Base-by-base conservation (phyloP, 148 eudicot genomes). In the Bassia scoparia region DNA sequence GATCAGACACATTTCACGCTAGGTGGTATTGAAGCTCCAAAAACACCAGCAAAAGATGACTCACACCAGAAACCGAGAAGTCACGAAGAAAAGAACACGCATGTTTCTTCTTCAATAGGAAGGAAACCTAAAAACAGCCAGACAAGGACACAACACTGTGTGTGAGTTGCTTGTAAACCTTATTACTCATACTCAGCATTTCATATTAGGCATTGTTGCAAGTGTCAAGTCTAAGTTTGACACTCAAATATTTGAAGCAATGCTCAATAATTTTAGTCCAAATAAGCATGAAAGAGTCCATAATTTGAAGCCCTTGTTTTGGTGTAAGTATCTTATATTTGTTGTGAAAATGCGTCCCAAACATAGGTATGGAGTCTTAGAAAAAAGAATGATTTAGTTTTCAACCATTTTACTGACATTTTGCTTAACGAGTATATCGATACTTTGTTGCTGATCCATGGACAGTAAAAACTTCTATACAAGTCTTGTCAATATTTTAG, bases 121-220 rank as follows among this genome's bases (percentile, higher is more conserved):
- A 72, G 54, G 33, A 50, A 5, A 63, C 52, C 63, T 4, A n/a
- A 18, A 2, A 53, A 11, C 26, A 73, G 26, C 37, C 44, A 7
- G 24, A 59, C 70, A 23, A 74, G 74, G 74, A 79, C 81, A 29
- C 64, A 68, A 20, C 77, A 79, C 61, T 52, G 7, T 16, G 54
- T 79, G 81, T 79, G 58, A 79, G 81, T 68, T 73, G 27, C n/a
- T 13, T 34, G 46, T 26, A 55, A n/a, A 27, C 4, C 46, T 3
- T 52, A 52, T 52, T 7, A 4, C 8, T 17, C 21, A 6, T 52
- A 52, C 21, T 4, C 56, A 4, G n/a, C 10, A 15, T 15, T 7
- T 49, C 53, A 7, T 12, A 49, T 5, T 49, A 7, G 12, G 17
- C 53, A 16, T 15, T 5, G 17, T 15, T 49, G 53, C 12, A 12